A percentile compares a stretch with the other conserved stretches of the same genome.
Evolutionary conservation across 148 eudicot genomes (phyloP).

Genomic region (Beta vulgaris): DNA sequence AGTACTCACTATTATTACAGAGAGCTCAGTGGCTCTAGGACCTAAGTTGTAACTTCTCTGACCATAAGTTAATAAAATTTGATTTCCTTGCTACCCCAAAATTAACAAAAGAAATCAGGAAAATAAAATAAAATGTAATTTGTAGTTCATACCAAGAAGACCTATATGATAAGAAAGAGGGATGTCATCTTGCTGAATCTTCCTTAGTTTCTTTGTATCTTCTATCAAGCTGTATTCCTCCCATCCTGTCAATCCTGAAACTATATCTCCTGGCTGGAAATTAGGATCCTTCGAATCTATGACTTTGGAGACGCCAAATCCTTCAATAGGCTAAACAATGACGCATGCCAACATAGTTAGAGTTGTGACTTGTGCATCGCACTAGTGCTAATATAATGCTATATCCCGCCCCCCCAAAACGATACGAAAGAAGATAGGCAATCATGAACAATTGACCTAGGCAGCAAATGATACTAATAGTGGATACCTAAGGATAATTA

Average conservation of each 20-base stretch:
- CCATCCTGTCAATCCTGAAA: constrained; percentile 76
- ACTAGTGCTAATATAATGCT: not conserved
- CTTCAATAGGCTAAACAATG: constrained; percentile 61
- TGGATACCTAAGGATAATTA: no score
- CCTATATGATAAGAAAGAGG: constrained; percentile 89
- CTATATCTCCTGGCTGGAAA: constrained; percentile 71
- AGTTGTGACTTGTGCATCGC: not conserved
- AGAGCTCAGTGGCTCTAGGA: not conserved
- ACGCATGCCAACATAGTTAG: constrained; percentile 6
- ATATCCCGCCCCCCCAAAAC: not conserved
- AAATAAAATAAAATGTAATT: not conserved
- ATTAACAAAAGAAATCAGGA: not conserved
- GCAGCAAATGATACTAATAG: not conserved
- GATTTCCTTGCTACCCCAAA: not conserved
- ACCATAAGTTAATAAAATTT: not conserved
- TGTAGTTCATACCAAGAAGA: constrained; percentile 63
- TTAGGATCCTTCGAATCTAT: constrained; percentile 66
- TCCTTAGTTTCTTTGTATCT: constrained; percentile 46
- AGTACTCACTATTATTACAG: not conserved
- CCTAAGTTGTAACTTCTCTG: not conserved
- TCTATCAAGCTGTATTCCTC: constrained; percentile 75
- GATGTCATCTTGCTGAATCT: constrained; percentile 57
- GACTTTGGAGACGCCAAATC: constrained; percentile 76
- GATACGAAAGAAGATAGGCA: not conserved
- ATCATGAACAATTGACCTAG: not conserved